Base-by-base conservation (phyloP, 139 green algal species). In the Eudorina sp. region DNA sequence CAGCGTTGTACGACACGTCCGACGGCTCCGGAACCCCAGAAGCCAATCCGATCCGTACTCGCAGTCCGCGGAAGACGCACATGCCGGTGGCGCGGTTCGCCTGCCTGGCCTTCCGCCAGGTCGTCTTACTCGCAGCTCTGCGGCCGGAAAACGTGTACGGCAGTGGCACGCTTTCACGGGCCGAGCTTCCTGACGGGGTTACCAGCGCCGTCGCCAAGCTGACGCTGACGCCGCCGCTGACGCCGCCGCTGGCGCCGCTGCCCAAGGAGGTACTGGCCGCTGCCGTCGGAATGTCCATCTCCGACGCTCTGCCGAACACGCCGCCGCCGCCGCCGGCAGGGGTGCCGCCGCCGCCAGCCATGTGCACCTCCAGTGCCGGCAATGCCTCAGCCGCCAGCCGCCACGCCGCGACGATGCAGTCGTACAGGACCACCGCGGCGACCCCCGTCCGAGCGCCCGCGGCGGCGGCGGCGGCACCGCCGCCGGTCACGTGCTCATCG, bases 41-140 rank as follows among this genome's bases (percentile, higher is more conserved):
- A 1, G 41, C 43, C 72, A 81, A n/a, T 9, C 72, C 72, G 13
- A 81, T 81, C 23, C 72, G 72, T 43, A 81, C 72, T 41, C 72
- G 34, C 41, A 81, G 41, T 18, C 72, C 72, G 11, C 45, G 72
- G 41, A 81, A 81, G 41, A 58, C 62, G 62, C 62, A 72, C 62
- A 72, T 11, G 16, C 27, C 16, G 16, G 62, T 34, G 27, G 62
- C 31, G 31, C 62, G 62, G 62, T 5, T 34, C 27, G 38, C 31
- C 11, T 16, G 16, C 23, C 23, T 72, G 21, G 11, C 21, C 31
- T 34, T 72, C 21, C 62, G 62, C 62, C 62, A 66, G 29, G 55
- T 6, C 29, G 55, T 11, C 27, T 25, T 23, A 66, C 55, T n/a
- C n/a, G n/a, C n/a, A n/a, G n/a, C n/a, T n/a, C n/a, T n/a, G n/a